Evolutionary conservation across 2,329 filamentous ascomycete genomes (phyloP).

Genomic region (Clarireedia monteithiana): DNA sequence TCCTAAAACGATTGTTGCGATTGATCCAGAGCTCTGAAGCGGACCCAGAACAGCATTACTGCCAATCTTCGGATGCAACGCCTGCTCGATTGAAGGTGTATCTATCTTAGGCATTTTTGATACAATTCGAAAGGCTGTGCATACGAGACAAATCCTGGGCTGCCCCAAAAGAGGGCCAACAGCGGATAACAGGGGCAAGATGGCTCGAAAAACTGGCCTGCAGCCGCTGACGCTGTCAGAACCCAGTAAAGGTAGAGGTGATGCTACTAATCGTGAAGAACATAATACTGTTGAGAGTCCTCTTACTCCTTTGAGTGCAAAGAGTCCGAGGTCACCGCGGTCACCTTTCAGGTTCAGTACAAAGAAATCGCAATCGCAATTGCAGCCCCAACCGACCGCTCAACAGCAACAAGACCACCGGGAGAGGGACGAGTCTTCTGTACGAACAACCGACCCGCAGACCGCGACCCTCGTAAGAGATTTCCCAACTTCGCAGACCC

Average conservation of each 20-base stretch:
- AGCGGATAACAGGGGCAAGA: constrained; percentile 17
- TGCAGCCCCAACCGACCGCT: not conserved
- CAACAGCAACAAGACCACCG: not conserved
- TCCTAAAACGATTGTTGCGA: not conserved
- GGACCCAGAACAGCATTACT: constrained; percentile 1
- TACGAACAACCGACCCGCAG: constrained; percentile 17
- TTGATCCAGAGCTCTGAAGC: not conserved
- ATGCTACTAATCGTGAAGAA: constrained; percentile 2
- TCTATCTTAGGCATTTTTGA: constrained; percentile 19
- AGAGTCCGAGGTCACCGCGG: constrained; percentile 24
- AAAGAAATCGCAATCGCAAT: constrained; percentile 19
- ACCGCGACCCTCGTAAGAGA: constrained; percentile 10
- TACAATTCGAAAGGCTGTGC: constrained; percentile 18
- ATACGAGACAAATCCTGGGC: constrained; percentile 16
- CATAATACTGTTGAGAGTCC: constrained; percentile 13
- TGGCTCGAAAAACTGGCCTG: constrained; percentile 26
- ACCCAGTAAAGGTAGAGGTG: constrained; percentile 7
- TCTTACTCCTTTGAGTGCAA: constrained; percentile 21
- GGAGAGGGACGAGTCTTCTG: constrained; percentile 14
- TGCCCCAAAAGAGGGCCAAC: constrained; percentile 11
- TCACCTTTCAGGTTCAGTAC: constrained; percentile 26
- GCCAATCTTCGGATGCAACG: constrained; percentile 13
- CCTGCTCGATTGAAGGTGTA: constrained; percentile 9
- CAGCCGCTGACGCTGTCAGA: constrained; percentile 26
- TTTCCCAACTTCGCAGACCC: constrained; percentile 17